Evolutionary conservation across 176 grass and related monocot species (phyloP), one percentile per base, ranked within the genome.

Genomic region (Aegilops longissima): DNA sequence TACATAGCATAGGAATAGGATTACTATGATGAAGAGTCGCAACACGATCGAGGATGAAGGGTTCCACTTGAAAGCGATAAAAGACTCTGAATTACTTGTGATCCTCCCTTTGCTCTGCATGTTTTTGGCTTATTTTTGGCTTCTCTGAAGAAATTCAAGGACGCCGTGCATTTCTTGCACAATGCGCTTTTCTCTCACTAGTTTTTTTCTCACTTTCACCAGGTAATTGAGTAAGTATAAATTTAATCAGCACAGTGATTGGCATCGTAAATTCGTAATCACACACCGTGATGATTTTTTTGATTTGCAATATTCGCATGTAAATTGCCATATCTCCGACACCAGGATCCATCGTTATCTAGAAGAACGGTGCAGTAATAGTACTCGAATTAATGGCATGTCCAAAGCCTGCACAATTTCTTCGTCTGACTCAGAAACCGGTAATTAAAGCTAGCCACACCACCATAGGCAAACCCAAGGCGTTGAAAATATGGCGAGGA

Each of bases 391-490:
- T 66, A 71, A 65, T 35, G 29, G 14, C 49, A 52, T 52, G 49
- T 72, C 27, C 12, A 67, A 66, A 23, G 25, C 38, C 45, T 14
- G 30, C 21, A 67, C 1, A 35, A 67, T 9, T 61, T 68, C 18
- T 61, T 69, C 20, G 20, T 66, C 56, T 58, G 75, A 34, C 59
- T 77, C 21, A 24, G 1, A 42, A 77, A 25, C 65, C 13, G 39
- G 54, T 21, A 68, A 76, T 66, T 29, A 68, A 81, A 54, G 83
- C 83, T 80, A 71, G 88, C 59, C 61, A 6, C 31, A 31, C 31
- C 31, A 14, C 45, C 3, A 47, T 16, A 59, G 78, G 31, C 39
- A 42, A 35, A 74, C 64, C 18, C n/a, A 27, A 65, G 33, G 18
- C n/a, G 66, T 73, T 69, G 23, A 73, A 25, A 82, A 51, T 54